Conservation (phyloP, 495 filamentous ascomycete species). For the Alectoria sarmentosa region DNA sequence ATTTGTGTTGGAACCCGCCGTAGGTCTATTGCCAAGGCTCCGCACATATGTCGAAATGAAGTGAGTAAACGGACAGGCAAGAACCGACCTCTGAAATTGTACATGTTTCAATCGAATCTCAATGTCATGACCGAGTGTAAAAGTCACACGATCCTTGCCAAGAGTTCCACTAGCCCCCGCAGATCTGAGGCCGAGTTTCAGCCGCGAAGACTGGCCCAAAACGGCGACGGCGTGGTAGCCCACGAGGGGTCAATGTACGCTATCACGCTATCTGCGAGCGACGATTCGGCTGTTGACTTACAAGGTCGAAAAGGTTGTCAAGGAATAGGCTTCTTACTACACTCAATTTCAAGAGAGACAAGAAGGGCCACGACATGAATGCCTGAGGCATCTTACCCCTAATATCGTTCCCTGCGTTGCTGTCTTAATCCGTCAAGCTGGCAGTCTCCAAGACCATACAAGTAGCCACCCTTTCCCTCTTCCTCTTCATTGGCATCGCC, state of each 20-base stretch:
- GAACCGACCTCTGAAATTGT: no score
- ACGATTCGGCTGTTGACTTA: neutral
- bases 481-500: slow-evolving; percentile 53
- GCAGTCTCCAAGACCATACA: slow-evolving; percentile 31
- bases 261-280: neutral
- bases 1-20: no score
- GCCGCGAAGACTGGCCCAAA: neutral
- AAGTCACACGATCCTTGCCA: no score
- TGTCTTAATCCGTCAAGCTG: slow-evolving; percentile 20
- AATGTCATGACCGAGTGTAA: no score
- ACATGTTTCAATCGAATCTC: no score
- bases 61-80: no score
- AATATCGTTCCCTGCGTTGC: neutral
- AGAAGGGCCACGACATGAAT: neutral
- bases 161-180: no score
- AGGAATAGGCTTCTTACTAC: neutral
- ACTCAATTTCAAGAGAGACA: neutral
- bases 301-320: neutral
- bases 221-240: neutral
- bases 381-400: neutral
- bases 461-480: slow-evolving; percentile 45
- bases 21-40: no score
- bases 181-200: neutral
- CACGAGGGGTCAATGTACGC: neutral
- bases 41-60: no score